These are phyloP conservation scores for Moniliophthora roreri DNA, from an alignment of 1,284 basidiomycete species.

Conservation along the genomic window DNA sequence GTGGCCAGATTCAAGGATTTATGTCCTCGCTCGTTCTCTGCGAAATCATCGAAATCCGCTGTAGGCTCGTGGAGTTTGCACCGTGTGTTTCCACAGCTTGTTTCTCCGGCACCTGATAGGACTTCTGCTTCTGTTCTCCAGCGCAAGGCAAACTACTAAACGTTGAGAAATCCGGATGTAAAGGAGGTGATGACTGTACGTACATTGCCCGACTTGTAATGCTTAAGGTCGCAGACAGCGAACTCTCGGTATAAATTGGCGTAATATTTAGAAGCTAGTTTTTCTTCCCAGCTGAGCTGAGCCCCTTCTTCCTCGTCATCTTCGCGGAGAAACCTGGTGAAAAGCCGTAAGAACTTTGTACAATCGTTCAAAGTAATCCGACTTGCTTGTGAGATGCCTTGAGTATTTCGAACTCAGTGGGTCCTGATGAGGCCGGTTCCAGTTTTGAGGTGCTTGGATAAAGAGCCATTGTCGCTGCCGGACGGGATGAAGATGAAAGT, in stretches of 20 bases:
- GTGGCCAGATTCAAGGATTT: slow-evolving; percentile 51
- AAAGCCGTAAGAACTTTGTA: slow-evolving; percentile 2
- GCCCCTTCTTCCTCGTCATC: slow-evolving; percentile 42
- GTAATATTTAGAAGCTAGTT: slow-evolving; percentile 87
- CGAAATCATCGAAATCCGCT: slow-evolving; percentile 19
- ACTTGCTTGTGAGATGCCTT: slow-evolving; percentile 14
- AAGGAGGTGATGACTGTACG: slow-evolving; percentile 19
- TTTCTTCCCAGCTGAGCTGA: slow-evolving; percentile 70
- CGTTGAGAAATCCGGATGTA: background rate
- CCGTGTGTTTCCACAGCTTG: slow-evolving; percentile 84
- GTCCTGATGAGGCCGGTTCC: slow-evolving; percentile 10
- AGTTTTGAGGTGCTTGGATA: slow-evolving; percentile 2
- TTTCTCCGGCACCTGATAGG: slow-evolving; percentile 78
- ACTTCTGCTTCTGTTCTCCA: slow-evolving; percentile 93
- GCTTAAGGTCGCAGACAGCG: slow-evolving; percentile 90
- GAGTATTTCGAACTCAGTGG: slow-evolving; percentile 18
- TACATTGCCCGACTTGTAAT: slow-evolving; percentile 90
- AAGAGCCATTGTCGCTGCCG: too few relatives aligned
- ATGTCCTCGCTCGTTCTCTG: slow-evolving; percentile 18
- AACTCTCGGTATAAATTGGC: slow-evolving; percentile 85
- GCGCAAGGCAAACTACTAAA: slow-evolving; percentile 68
- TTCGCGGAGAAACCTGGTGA: slow-evolving; percentile 78
- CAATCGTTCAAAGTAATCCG: too few relatives aligned
- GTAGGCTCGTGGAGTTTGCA: slow-evolving; percentile 63
- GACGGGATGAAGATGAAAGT: too few relatives aligned